Conservation (phyloP, 1,284 basidiomycete species). For the Ceratobasidium sp. region DNA sequence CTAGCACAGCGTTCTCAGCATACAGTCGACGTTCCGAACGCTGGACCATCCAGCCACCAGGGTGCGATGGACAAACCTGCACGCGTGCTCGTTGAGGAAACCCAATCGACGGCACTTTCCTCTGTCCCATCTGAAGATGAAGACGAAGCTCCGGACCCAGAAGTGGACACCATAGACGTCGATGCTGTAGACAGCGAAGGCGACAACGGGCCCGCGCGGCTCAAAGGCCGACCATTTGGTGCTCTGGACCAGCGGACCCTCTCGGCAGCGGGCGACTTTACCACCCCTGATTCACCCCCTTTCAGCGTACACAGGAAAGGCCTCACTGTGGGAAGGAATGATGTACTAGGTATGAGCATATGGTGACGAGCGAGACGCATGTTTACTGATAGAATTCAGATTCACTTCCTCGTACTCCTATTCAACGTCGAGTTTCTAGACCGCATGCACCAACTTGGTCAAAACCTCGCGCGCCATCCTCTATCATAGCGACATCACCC, state of each 20-base stretch:
- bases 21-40: no score
- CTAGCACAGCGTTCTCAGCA: no score
- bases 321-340: background rate
- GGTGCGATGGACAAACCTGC: no score
- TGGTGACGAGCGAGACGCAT: background rate
- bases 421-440: background rate
- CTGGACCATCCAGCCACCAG: no score
- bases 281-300: constrained; percentile 17
- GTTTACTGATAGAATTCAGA: background rate
- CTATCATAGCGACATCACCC: background rate
- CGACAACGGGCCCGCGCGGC: no score
- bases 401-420: background rate
- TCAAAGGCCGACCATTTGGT: background rate
- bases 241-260: constrained; percentile 2
- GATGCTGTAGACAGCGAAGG: background rate
- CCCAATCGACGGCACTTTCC: constrained; percentile 20
- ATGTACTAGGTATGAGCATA: background rate
- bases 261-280: background rate
- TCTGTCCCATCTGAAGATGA: background rate
- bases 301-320: constrained; percentile 5
- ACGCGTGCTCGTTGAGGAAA: background rate
- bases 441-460: background rate
- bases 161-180: background rate
- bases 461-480: background rate
- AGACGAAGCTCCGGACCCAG: background rate